These are phyloP conservation scores for Nigrospora oryzae DNA, from an alignment of 2,329 filamentous ascomycete genomes.

Conservation along the genomic window DNA sequence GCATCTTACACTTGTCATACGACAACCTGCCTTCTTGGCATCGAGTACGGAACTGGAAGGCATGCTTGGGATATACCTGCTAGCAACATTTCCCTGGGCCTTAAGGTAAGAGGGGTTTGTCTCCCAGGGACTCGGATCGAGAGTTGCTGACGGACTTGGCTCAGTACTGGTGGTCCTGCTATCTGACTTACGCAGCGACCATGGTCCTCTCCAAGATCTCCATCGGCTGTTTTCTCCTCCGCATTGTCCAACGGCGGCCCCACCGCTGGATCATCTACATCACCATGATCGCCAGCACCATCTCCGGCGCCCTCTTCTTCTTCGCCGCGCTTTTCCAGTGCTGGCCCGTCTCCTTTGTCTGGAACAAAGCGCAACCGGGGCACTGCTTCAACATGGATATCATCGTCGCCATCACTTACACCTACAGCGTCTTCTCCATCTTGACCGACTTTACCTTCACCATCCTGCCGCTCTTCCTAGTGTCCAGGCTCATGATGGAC, in stretches of 20 bases:
- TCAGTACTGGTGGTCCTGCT: slow-evolving; percentile 1
- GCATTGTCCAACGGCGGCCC: slow-evolving; percentile 1
- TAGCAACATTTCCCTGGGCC: too few species aligned
- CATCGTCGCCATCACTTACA: slow-evolving; percentile 2
- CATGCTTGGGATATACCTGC: too few species aligned
- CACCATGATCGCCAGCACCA: not conserved
- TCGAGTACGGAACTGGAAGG: too few species aligned
- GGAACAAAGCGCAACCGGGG: slow-evolving; percentile 2
- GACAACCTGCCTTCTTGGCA: too few species aligned
- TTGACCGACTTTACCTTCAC: slow-evolving; percentile 3
- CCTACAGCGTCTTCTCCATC: not conserved
- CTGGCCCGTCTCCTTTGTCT: slow-evolving; percentile 2
- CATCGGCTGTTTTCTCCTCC: slow-evolving; percentile 5
- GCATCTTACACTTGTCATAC: too few species aligned
- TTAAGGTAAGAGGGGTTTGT: too few species aligned
- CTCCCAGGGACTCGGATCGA: too few species aligned
- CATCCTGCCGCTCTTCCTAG: slow-evolving; percentile 2
- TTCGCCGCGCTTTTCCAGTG: slow-evolving; percentile 4
- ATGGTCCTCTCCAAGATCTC: slow-evolving; percentile 5
- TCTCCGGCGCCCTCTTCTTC: slow-evolving; percentile 1
- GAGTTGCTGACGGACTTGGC: too few species aligned
- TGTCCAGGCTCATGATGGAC: slow-evolving; percentile 5
- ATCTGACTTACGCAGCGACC: slow-evolving; percentile 3
- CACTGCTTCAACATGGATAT: slow-evolving; percentile 1
- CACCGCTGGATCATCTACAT: slow-evolving; percentile 2